Percentiles rank a stretch among this genome's conserved stretches.
Conservation (phyloP, 2,329 filamentous ascomycete genomes). For the Monilinia vaccinii-corymbosi region DNA sequence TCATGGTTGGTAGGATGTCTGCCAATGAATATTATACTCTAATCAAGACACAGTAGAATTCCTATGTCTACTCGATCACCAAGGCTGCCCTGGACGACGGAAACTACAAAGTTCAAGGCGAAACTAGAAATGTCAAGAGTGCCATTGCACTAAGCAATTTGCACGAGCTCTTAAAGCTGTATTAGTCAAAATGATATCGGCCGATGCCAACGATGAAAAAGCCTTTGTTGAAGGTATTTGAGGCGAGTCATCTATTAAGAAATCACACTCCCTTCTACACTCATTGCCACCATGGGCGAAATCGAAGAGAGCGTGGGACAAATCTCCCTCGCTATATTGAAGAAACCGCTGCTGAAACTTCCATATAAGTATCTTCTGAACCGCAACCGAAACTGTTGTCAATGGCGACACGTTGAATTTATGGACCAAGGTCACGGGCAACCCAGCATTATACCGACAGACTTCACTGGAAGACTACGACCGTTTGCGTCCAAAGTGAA, state of each 20-base stretch:
- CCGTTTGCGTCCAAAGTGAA: neutral
- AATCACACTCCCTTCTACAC: neutral
- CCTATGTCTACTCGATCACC: too few species aligned
- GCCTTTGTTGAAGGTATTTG: conserved; percentile 34
- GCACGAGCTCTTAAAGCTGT: conserved; percentile 30
- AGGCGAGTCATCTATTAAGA: conserved; percentile 14
- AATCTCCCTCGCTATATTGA: neutral
- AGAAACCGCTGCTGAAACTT: neutral
- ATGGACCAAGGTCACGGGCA: neutral
- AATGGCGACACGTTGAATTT: neutral
- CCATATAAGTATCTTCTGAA: neutral
- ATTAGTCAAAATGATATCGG: conserved; percentile 36
- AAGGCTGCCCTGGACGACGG: too few species aligned
- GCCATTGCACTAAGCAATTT: too few species aligned
- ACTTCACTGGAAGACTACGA: neutral
- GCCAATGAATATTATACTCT: neutral
- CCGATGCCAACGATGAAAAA: conserved; percentile 35
- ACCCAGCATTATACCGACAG: neutral
- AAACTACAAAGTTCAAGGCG: conserved; percentile 31
- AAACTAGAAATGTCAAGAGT: conserved; percentile 37
- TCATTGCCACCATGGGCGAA: neutral
- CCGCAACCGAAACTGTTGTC: neutral
- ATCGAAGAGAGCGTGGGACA: neutral
- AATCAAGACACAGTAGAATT: neutral
- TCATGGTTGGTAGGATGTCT: neutral